phyloP scores from a whole-genome alignment of 2,329 filamentous ascomycete species.

The Trichoderma koningiopsis region DNA sequence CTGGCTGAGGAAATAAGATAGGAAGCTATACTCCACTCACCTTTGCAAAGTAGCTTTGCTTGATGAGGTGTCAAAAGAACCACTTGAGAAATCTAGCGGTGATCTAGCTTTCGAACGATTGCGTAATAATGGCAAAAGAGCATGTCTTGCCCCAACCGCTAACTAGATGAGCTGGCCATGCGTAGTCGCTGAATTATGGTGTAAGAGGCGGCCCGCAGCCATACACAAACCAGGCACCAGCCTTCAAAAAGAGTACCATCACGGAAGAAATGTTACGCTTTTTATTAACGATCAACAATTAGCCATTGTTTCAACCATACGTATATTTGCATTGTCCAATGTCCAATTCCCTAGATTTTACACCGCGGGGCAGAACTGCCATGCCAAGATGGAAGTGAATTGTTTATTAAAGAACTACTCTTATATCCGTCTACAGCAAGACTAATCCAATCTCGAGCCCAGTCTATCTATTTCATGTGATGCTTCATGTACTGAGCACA shows the following conservation, averaged over 20 bases:
- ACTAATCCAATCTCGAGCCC: neutral
- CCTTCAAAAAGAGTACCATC: neutral
- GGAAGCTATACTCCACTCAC: neutral
- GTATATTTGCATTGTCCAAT: neutral
- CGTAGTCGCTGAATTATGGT: neutral
- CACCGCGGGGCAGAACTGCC: too few species aligned
- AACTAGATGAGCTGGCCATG: neutral
- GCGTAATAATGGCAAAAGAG: neutral
- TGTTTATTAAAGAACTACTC: neutral
- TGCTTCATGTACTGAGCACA: neutral
- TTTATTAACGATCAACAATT: too few species aligned
- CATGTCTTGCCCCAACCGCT: neutral
- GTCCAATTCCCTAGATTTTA: neutral
- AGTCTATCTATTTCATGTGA: neutral
- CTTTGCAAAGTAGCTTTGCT: neutral
- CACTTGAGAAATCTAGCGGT: neutral
- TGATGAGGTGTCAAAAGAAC: neutral
- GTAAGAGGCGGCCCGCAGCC: neutral
- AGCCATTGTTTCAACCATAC: neutral
- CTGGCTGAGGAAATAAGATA: neutral
- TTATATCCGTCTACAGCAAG: neutral
- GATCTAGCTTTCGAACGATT: neutral
- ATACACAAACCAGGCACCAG: neutral
- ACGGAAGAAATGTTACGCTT: neutral
- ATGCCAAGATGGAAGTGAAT: neutral